Conservation (phyloP, 768 basidiomycete species). For the Suillus clintonianus region DNA sequence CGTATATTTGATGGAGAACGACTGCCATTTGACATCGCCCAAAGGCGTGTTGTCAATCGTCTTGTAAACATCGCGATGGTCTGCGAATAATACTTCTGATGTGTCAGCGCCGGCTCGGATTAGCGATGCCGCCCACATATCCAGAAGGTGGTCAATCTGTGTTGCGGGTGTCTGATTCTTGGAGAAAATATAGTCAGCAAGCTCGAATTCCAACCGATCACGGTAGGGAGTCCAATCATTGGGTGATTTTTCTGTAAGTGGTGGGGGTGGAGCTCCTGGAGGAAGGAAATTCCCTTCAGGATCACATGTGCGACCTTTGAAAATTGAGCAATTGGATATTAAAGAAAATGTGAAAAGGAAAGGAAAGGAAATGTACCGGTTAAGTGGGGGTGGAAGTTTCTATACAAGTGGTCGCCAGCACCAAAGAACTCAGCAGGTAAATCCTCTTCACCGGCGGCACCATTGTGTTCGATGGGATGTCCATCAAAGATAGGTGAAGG, state of each 20-base stretch:
- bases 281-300: slow-evolving; percentile 7
- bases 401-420: neutral
- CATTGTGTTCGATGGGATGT: too few species aligned
- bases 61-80: slow-evolving; percentile 30
- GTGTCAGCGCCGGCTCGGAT: slow-evolving; percentile 7
- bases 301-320: slow-evolving; percentile 3
- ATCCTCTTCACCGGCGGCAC: too few species aligned
- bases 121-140: slow-evolving; percentile 14
- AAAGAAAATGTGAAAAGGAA: neutral
- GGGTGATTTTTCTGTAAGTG: neutral
- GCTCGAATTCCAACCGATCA: slow-evolving; percentile 17
- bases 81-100: slow-evolving; percentile 22
- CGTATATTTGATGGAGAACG: slow-evolving; percentile 29
- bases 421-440: neutral
- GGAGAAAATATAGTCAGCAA: slow-evolving; percentile 4
- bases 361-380: neutral
- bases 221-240: slow-evolving; percentile 17
- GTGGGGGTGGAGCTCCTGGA: slow-evolving; percentile 4
- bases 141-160: slow-evolving; percentile 27
- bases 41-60: slow-evolving; percentile 35
- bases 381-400: slow-evolving; percentile 9
- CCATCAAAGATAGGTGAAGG: neutral
- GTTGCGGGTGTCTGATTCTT: slow-evolving; percentile 20
- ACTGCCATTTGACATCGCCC: slow-evolving; percentile 40
- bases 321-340: neutral